Evolutionary conservation across 176 grass and related monocot species (phyloP).

Genomic region (Tuctoria greenei): DNA sequence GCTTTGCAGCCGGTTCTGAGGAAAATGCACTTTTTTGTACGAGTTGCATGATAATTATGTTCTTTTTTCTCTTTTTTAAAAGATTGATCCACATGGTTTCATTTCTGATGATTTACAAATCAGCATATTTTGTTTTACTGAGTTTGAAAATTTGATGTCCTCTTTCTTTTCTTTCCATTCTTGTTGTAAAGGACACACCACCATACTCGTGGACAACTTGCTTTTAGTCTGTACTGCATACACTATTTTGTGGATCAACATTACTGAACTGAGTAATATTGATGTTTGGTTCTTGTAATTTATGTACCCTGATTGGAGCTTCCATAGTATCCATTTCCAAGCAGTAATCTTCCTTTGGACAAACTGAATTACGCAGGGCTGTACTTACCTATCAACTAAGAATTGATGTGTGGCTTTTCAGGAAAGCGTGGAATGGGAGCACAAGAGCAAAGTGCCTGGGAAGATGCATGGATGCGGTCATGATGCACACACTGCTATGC

Average conservation of each 20-base stretch:
- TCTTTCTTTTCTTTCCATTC: neutral
- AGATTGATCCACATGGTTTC: neutral
- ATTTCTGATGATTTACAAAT: neutral
- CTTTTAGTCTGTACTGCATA: neutral
- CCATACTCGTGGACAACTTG: neutral
- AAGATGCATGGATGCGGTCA: constrained; percentile 99
- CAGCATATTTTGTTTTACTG: neutral
- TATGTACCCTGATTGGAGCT: neutral
- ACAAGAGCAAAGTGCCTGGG: constrained; percentile 92
- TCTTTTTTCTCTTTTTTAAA: neutral
- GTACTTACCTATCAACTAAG: constrained; percentile 3
- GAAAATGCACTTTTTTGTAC: neutral
- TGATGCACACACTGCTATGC: constrained; percentile 83
- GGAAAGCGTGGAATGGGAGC: constrained; percentile 95
- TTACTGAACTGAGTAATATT: neutral
- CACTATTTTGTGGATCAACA: neutral
- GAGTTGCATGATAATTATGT: neutral
- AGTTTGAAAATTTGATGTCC: neutral
- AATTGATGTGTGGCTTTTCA: constrained; percentile 38
- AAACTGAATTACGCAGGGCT: constrained; percentile 11
- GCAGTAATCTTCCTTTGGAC: neutral
- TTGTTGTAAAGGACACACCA: neutral
- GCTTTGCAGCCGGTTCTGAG: neutral
- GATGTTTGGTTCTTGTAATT: neutral
- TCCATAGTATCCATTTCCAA: neutral